These are phyloP conservation scores for Petunia secreta DNA, from an alignment of 257 asterid species.

Conservation along the genomic window DNA sequence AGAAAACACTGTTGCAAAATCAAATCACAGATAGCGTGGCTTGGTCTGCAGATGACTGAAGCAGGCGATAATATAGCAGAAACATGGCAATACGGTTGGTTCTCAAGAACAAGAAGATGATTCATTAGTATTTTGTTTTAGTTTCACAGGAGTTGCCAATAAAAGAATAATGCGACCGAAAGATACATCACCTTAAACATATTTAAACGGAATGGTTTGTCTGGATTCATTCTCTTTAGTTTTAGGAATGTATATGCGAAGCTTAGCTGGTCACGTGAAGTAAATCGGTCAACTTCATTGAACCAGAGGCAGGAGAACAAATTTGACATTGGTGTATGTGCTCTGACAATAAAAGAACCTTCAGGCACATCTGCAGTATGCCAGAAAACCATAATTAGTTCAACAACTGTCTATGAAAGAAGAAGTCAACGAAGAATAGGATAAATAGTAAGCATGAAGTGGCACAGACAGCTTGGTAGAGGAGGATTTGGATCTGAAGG, in stretches of 20 bases:
- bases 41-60: neutral
- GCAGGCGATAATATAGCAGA: neutral
- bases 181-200: conserved; percentile 78
- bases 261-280: conserved; percentile 95
- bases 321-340: conserved; percentile 88
- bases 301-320: conserved; percentile 96
- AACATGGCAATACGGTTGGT: conserved; percentile 8
- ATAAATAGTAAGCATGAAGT: conserved; percentile 20
- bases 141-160: neutral
- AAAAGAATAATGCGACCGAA: conserved; percentile 15
- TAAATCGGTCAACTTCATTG: conserved; percentile 84
- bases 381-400: conserved; percentile 20
- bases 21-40: neutral
- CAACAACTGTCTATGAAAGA: conserved; percentile 16
- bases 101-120: neutral
- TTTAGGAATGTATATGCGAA: conserved; percentile 86
- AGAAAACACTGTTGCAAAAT: neutral
- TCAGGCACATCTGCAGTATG: conserved; percentile 73
- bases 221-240: conserved; percentile 73
- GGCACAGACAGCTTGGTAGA: conserved; percentile 83
- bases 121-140: neutral
- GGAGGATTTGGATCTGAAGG: conserved; percentile 59
- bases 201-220: conserved; percentile 55
- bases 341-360: conserved; percentile 92
- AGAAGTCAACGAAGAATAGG: conserved; percentile 23